phyloP scores from a whole-genome alignment of 176 grass and related monocot genomes.

The Phoenix dactylifera region DNA sequence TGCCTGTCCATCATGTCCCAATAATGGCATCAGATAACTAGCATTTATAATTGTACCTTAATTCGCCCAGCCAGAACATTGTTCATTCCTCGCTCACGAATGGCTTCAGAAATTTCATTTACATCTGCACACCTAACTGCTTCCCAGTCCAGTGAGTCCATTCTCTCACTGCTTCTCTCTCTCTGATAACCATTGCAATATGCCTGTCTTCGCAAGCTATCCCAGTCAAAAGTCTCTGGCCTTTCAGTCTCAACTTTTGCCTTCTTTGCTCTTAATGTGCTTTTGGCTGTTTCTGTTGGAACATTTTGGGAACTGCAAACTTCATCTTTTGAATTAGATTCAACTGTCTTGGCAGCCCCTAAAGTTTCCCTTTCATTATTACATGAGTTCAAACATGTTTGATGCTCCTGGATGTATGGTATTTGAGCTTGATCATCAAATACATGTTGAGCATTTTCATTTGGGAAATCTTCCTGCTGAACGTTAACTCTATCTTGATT shows the following conservation, averaged over 20 bases:
- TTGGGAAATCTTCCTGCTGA: neutral
- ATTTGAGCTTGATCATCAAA: constrained; percentile 21
- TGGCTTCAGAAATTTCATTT: constrained; percentile 56
- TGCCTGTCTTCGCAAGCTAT: constrained; percentile 40
- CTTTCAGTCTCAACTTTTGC: constrained; percentile 31
- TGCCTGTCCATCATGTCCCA: no score
- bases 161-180: constrained; percentile 46
- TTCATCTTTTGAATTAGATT: constrained; percentile 24
- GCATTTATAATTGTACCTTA: constrained; percentile 40
- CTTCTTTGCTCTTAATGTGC: constrained; percentile 36
- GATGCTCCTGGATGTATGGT: constrained; percentile 12
- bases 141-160: constrained; percentile 80
- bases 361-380: constrained; percentile 7
- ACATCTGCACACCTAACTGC: constrained; percentile 58
- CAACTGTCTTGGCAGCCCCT: constrained; percentile 16
- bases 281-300: constrained; percentile 19
- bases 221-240: constrained; percentile 60
- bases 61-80: constrained; percentile 79
- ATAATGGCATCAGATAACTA: no score
- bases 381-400: constrained; percentile 21
- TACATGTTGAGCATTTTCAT: no score
- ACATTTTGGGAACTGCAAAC: constrained; percentile 20
- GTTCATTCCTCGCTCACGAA: constrained; percentile 80
- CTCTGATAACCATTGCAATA: constrained; percentile 23
- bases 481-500: constrained; percentile 20